Evolutionary conservation across 148 eudicot genomes (phyloP).

Genomic region (Persicaria maculosa): DNA sequence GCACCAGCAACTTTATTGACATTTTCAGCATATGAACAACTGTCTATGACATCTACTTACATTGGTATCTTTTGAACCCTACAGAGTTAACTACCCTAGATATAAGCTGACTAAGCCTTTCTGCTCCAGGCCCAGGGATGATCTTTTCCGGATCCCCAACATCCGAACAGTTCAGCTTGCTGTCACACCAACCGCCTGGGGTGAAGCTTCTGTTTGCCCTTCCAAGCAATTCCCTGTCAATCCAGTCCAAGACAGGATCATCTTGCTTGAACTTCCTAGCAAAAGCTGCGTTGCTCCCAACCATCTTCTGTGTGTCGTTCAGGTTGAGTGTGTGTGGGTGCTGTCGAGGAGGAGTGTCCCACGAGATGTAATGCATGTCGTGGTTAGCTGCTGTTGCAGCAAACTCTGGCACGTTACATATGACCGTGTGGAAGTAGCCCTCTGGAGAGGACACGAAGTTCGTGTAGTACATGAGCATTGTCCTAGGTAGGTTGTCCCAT

Average conservation of each 20-base stretch:
- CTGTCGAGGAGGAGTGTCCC: constrained; percentile 87
- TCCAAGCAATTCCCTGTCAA: constrained; percentile 55
- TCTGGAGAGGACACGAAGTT: constrained; percentile 93
- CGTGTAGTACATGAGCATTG: constrained; percentile 85
- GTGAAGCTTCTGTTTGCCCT: constrained; percentile 63
- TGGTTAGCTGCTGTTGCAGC: constrained; percentile 59
- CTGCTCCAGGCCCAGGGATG: constrained; percentile 67
- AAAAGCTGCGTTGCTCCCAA: constrained; percentile 66
- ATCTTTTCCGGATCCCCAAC: constrained; percentile 46
- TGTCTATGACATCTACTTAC: constrained; percentile 39
- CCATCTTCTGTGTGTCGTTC: constrained; percentile 54
- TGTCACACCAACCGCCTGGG: constrained; percentile 88
- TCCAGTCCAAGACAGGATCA: constrained; percentile 56
- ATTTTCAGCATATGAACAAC: background rate
- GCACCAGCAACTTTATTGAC: background rate
- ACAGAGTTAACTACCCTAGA: constrained; percentile 32
- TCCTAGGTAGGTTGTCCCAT: constrained; percentile 94
- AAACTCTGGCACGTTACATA: constrained; percentile 75
- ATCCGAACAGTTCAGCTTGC: constrained; percentile 50
- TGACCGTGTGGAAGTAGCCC: constrained; percentile 87
- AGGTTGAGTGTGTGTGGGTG: constrained; percentile 66
- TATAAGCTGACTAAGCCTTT: constrained; percentile 55
- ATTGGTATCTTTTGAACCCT: constrained; percentile 34
- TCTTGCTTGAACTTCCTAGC: constrained; percentile 69
- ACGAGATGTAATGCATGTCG: constrained; percentile 87